A percentile compares a stretch with the other conserved stretches of the same genome.
phyloP scores from a whole-genome alignment of 768 basidiomycete genomes.

The Termitomyces sp. region DNA sequence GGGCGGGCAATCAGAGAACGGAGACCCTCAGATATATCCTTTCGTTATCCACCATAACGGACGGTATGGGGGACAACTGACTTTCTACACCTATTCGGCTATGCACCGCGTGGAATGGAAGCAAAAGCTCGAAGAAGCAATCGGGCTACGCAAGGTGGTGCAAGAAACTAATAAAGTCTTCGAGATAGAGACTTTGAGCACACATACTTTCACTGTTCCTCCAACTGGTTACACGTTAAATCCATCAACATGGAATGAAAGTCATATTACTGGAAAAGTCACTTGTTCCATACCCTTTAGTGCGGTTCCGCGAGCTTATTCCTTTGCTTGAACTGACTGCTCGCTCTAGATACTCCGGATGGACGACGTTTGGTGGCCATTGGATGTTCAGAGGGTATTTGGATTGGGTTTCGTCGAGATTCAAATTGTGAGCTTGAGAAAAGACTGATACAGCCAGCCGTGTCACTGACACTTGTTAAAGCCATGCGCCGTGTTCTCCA shows the following conservation, averaged over 20 bases:
- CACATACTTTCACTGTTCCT: conserved; percentile 81
- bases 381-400: conserved; percentile 90
- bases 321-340: neutral
- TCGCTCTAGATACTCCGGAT: conserved; percentile 68
- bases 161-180: conserved; percentile 96
- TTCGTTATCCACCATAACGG: conserved; percentile 88
- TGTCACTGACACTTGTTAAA: conserved; percentile 36
- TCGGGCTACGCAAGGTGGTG: conserved; percentile 78
- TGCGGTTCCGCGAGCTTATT: conserved; percentile 30
- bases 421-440: conserved; percentile 59
- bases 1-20: conserved; percentile 33
- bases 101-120: conserved; percentile 82
- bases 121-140: conserved; percentile 85
- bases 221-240: conserved; percentile 42
- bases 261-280: conserved; percentile 76
- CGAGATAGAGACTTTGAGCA: conserved; percentile 84
- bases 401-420: conserved; percentile 90
- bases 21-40: conserved; percentile 77
- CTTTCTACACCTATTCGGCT: conserved; percentile 75
- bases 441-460: neutral
- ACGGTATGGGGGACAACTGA: conserved; percentile 77
- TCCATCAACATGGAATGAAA: conserved; percentile 61
- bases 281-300: conserved; percentile 95
- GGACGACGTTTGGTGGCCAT: conserved; percentile 80
- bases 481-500: conserved; percentile 91